Evolutionary conservation across 106 monocot genomes (phyloP).

Genomic region (Apostasia shenzhenica): DNA sequence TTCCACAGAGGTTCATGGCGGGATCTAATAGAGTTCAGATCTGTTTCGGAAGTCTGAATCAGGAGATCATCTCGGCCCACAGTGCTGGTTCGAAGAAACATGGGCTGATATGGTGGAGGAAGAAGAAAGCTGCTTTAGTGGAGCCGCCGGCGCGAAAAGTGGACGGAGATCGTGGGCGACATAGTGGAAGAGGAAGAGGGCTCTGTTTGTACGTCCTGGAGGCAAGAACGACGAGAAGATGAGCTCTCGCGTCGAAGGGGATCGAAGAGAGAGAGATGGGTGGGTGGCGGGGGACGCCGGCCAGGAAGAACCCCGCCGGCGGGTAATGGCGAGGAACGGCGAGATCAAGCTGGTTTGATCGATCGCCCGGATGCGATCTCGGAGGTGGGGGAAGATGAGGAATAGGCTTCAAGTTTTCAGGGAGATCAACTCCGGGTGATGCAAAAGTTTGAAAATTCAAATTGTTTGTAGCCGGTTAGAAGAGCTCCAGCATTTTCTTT

Average conservation of each 20-base stretch:
- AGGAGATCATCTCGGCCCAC: too few relatives aligned
- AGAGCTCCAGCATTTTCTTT: neutral
- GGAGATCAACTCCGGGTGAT: slow-evolving; percentile 2
- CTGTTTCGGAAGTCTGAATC: neutral
- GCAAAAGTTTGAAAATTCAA: slow-evolving; percentile 1
- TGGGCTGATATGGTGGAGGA: slow-evolving; percentile 13
- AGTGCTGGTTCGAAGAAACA: neutral
- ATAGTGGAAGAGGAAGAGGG: slow-evolving; percentile 2
- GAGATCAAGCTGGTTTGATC: neutral
- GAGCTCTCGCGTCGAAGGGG: neutral
- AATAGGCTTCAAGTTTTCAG: slow-evolving; percentile 8
- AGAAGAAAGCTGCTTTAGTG: neutral
- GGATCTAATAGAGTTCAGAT: neutral
- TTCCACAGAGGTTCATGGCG: neutral
- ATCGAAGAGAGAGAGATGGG: neutral
- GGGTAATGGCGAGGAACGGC: neutral
- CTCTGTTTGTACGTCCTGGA: too few relatives aligned
- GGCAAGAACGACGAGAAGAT: neutral
- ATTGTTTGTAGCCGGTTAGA: neutral
- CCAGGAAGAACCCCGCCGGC: too few relatives aligned
- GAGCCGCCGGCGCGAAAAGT: too few relatives aligned
- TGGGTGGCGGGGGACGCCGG: neutral
- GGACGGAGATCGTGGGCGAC: neutral
- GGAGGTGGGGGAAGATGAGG: neutral
- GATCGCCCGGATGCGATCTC: neutral